Evolutionary conservation across 176 grass and related monocot genomes (phyloP), one percentile per base, ranked within the genome.

Genomic region (Rhipidocladum racemiflorum): DNA sequence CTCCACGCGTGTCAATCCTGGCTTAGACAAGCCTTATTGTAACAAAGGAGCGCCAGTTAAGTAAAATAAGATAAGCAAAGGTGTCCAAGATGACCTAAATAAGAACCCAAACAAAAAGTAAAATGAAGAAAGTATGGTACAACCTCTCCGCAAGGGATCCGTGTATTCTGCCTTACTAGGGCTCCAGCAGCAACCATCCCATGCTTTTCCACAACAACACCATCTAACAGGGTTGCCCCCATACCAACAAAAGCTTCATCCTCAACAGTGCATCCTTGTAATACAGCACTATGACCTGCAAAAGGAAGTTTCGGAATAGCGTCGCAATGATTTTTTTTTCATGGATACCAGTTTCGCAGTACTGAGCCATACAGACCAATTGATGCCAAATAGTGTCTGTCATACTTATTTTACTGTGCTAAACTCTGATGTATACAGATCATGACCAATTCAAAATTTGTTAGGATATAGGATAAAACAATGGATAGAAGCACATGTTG

Each of bases 241-340:
- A 90, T 95, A 27, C 95, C 92, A 91, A 97, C 78, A 85, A 97
- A 97, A 77, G 95, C 83, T 85, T 97, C 95, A 87, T 97, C 92
- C 87, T 97, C 95, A 78, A 97, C 75, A 56, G 95, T 94, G 82
- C 95, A 62, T 29, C 60, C 60, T 62, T 62, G 27, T 62, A 62
- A 30, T 30, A 62, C 60, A 62, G 92, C 90, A 81, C 90, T 93
- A 76, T 97, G 95, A 85, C 95, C 95, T 97, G 74, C n/a, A 30
- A 76, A 83, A 65, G 45, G 45, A 43, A 40, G 43, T 70, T 75
- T 77, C 23, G 60, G 21, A 77, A 77, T 64, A 62, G 70, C 11
- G 44, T 75, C 18, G 27, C 21, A 38, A 45, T 61, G 45, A 9
- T 35, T 34, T 60, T 48, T 34, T 40, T 51, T 78, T 25, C 65